Evolutionary conservation across 1,284 basidiomycete species (phyloP).

Genomic region (Schizophyllum commune): DNA sequence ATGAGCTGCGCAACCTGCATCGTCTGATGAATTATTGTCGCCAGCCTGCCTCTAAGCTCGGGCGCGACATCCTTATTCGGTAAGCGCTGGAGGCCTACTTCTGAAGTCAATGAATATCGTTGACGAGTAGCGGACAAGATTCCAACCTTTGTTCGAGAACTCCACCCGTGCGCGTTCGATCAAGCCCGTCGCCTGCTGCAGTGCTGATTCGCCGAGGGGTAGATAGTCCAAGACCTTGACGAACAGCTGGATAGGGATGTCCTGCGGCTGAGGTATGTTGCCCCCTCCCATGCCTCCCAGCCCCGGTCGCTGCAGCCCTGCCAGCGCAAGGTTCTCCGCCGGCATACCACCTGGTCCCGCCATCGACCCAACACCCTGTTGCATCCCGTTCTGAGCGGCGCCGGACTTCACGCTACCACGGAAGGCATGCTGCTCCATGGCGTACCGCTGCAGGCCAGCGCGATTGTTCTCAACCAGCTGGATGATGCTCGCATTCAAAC

Average conservation of each 20-base stretch:
- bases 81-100: too few species aligned
- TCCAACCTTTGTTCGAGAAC: too few species aligned
- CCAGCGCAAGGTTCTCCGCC: constrained; percentile 3
- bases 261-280: too few species aligned
- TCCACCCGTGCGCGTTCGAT: too few species aligned
- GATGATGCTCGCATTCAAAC: constrained; percentile 45
- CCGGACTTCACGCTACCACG: constrained; percentile 20
- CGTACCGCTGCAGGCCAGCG: constrained; percentile 31
- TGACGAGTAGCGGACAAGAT: too few species aligned
- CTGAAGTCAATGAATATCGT: too few species aligned
- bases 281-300: constrained; percentile 7
- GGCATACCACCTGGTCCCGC: constrained; percentile 1
- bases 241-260: too few species aligned
- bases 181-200: too few species aligned
- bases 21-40: background rate
- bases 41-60: background rate
- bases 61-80: constrained; percentile 9
- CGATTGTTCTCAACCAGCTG: constrained; percentile 51
- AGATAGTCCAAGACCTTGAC: too few species aligned
- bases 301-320: constrained; percentile 6
- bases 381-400: constrained; percentile 10
- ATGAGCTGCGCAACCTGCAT: background rate
- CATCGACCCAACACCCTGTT: background rate
- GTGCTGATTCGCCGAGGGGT: too few species aligned
- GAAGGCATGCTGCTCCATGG: constrained; percentile 35